Evolutionary conservation across 1,284 basidiomycete species (phyloP), one percentile per base, ranked within the genome.

Genomic region (Moesziomyces antarcticus): DNA sequence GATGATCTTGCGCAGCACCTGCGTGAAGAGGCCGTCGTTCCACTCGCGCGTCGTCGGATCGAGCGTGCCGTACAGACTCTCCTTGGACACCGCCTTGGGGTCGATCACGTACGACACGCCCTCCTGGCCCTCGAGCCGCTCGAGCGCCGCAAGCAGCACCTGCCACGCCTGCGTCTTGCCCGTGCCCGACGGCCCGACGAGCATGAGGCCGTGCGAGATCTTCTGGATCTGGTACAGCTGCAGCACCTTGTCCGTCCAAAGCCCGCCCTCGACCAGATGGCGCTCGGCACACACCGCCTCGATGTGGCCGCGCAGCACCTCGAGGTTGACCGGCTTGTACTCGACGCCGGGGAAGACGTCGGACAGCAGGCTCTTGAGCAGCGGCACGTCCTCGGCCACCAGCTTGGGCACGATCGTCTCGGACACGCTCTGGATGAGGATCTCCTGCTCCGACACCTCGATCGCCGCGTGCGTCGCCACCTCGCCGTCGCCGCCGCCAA

Each of bases 141-240:
- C 93, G 37, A 99, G 87, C 1, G 97, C 97, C 4, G 90, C 89
- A 11, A 99, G 88, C 1, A 99, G 88, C 44, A 97, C 93, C 79
- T 92, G 92, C 96, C 97, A 99, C 0, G 97, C 96, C 77, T 95
- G 93, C 8, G 93, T 97, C 87, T 99, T 99, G 44, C 97, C 97
- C 45, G 90, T 95, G 16, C 96, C 97, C 6, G 97, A 97, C 0
- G 96, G 91, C 2, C 97, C 97, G 51, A 99, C 97, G 92, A 99
- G 96, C 95, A 99, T 99, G 56, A 99, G 88, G 85, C 97, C 97
- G 85, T 99, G 97, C 79, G 97, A 94, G 69, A 99, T 99, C 87
- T 96, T 97, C 86, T 99, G 97, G 64, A 99, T 98, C 85, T 98
- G 97, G 85, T 98, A 99, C 14, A 99, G 88, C 85, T 99, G 97